Base-by-base conservation (phyloP, 805 yeast genomes). In the Sporopachydermia lactativora region DNA sequence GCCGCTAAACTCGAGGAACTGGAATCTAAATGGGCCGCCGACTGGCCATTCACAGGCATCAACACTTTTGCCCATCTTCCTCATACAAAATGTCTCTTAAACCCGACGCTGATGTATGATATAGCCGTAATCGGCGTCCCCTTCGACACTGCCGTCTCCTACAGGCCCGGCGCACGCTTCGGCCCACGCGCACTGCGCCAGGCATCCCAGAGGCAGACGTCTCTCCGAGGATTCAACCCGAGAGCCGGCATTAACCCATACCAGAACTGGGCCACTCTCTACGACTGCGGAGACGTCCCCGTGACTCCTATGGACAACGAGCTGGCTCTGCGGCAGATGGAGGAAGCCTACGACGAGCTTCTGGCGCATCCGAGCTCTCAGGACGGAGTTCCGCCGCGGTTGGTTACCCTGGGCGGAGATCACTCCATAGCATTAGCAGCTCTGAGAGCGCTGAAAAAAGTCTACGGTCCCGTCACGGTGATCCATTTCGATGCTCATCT, bases 401-500 rank as follows among this genome's bases (percentile, higher is more conserved):
- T 76, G 35, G 71, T 82, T 15, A 77, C 83, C 0, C 62, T 83
- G 18, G 94, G 94, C 6, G 94, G 94, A 36, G 94, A 83, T 53
- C 94, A 83, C 57, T 75, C 86, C 2, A 71, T 83, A 19, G 66
- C 80, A 35, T 63, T 82, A 40, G 86, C 89, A 2, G 83, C 79
- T 46, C 58, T 81, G 44, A 65, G 94, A 48, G 78, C 83, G 0
- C 63, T 80, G 42, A 55, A 71, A 44, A 61, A 71, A 40, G 51
- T 70, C 15, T 72, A 82, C 51, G 92, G 89, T 1, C 74, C 74
- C 15, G 58, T 83, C 39, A 74, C 83, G 16, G 75, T 83, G 31
- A 71, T 83, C 42, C 94, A 83, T 58, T 81, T 83, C 49, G 94
- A 83, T 53, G 89, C 92, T 11, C 94, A 82, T 59, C 66, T 82